A percentile compares a stretch with the other conserved stretches of the same genome.
These are phyloP conservation scores for Hyaloscypha hepaticicola DNA, from an alignment of 495 filamentous ascomycete species.

Conservation along the genomic window DNA sequence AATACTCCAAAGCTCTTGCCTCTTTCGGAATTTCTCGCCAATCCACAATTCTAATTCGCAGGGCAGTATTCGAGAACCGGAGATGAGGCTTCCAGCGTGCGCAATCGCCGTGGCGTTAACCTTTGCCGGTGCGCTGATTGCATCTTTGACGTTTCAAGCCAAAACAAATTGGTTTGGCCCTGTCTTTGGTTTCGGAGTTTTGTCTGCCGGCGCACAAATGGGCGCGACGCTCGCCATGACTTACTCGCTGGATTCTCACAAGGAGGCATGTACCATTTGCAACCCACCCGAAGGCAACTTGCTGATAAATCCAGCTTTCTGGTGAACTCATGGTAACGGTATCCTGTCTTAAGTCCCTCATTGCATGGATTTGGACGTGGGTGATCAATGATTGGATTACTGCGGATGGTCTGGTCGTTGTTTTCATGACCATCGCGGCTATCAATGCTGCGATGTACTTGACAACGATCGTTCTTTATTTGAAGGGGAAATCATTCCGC, in stretches of 20 bases:
- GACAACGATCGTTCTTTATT: not conserved
- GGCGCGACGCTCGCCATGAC: constrained; percentile 18
- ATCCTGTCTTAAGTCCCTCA: constrained; percentile 4
- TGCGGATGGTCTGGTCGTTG: constrained; percentile 6
- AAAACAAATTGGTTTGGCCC: constrained; percentile 16
- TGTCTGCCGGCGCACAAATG: constrained; percentile 18
- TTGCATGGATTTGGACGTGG: constrained; percentile 20
- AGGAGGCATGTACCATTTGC: constrained; percentile 2
- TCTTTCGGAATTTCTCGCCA: too few species aligned
- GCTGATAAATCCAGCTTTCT: constrained; percentile 1
- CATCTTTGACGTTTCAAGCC: constrained; percentile 4
- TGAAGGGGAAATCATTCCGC: constrained; percentile 9
- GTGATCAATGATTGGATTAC: constrained; percentile 19
- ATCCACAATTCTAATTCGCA: too few species aligned
- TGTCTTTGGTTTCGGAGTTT: constrained; percentile 14
- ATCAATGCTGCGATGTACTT: constrained; percentile 4
- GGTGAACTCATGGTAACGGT: constrained; percentile 19
- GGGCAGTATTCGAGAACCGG: constrained; percentile 68
- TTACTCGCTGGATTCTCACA: constrained; percentile 15
- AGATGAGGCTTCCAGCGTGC: constrained; percentile 65
- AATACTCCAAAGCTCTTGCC: too few species aligned
- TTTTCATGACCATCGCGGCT: constrained; percentile 10
- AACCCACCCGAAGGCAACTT: not conserved
- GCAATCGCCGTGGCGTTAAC: constrained; percentile 19
- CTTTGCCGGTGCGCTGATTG: not conserved